Base-by-base conservation (phyloP, 2,329 filamentous ascomycete species). In the Ascochyta clinopodiicola region DNA sequence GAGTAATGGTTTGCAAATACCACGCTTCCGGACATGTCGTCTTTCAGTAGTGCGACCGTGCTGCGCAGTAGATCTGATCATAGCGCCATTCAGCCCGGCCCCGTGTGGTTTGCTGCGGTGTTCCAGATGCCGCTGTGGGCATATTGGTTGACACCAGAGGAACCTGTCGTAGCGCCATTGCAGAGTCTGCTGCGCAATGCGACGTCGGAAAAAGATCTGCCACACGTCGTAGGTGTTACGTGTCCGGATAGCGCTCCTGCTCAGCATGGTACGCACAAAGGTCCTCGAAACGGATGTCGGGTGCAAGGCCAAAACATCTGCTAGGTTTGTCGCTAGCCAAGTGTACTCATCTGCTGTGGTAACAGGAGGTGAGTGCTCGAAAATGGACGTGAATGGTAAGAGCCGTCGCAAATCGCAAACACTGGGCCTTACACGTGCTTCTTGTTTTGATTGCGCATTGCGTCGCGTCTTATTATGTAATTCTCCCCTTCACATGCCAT, bases 1-100 rank as follows among this genome's bases (percentile, higher is more conserved):
- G 70, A 75, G 72, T 75, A 75, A 75, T 70, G 51, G 62, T 68
- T 62, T 66, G 59, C 58, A 56, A 60, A 56, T 51, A 59, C 40
- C 51, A 47, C 56, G 48, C 50, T 40, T 60, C 58, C 53, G 45
- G 53, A 57, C 44, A 52, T 48, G 55, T 51, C 47, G 34, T 39
- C 34, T 34, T 51, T 48, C 44, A 48, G 50, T 62, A 60, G 61
- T 56, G 57, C 49, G 25, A 51, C 48, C 39, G 35, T 37, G 49
- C 22, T 45, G 35, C 25, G 45, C 55, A 42, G 31, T 31, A 43
- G 45, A 39, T 42, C 32, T 46, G 31, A 51, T 37, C 10, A 56
- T 42, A 56, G 52, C 52, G 52, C 43, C 34, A 22, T 43, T 21
- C 40, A 56, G 36, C 37, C 40, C 52, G 52, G 46, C 52, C 46